phyloP scores from a whole-genome alignment of 2,329 filamentous ascomycete species.

The Dothidotthia symphoricarpi region DNA sequence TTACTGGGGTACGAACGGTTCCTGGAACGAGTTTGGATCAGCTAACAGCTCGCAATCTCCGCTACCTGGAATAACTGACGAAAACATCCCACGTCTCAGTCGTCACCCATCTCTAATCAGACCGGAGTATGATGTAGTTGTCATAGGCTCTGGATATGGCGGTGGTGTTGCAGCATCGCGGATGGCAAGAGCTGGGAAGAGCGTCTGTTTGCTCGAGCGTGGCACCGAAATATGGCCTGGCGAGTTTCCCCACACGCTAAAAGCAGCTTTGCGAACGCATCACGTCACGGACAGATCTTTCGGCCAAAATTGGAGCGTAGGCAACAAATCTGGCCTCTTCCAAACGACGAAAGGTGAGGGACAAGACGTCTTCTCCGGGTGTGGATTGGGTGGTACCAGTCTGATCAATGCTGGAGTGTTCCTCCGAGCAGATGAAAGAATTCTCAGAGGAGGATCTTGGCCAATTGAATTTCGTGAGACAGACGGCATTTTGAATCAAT shows the following conservation, averaged over 20 bases:
- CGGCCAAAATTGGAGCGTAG: conserved; percentile 49
- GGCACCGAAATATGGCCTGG: conserved; percentile 65
- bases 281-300: too few relatives aligned
- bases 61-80: too few relatives aligned
- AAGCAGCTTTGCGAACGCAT: conserved; percentile 49
- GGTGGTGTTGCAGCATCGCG: conserved; percentile 64
- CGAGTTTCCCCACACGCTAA: conserved; percentile 56
- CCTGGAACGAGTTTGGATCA: too few relatives aligned
- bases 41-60: too few relatives aligned
- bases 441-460: conserved; percentile 57
- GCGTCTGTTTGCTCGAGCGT: conserved; percentile 64
- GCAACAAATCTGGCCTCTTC: conserved; percentile 61
- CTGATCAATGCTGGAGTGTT: conserved; percentile 42
- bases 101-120: conserved; percentile 41
- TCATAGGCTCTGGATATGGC: conserved; percentile 69
- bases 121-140: conserved; percentile 61
- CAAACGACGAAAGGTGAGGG: conserved; percentile 63
- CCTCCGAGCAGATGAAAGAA: conserved; percentile 57
- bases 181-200: conserved; percentile 60
- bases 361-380: conserved; percentile 61
- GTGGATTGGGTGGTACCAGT: conserved; percentile 45
- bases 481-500: conserved; percentile 46
- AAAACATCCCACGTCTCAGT: conserved; percentile 3
- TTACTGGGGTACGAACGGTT: too few relatives aligned
- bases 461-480: conserved; percentile 55